Percentiles rank a stretch among this genome's conserved stretches.
phyloP scores from a whole-genome alignment of 2,329 filamentous ascomycete species.

The Anthostomella pinea region DNA sequence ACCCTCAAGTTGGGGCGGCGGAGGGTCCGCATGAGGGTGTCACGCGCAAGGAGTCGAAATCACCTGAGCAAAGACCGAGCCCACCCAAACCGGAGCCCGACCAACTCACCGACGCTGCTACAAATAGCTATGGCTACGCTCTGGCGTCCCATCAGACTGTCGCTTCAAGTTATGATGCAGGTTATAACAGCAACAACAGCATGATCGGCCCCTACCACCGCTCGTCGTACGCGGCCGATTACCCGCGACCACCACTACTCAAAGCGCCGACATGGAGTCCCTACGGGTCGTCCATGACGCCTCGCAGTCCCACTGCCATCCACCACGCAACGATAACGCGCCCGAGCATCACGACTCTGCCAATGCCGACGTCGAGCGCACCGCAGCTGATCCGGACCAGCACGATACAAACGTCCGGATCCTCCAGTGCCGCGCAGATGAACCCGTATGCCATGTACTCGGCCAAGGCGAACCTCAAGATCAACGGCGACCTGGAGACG shows the following conservation, averaged over 20 bases:
- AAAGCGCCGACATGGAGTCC: conserved; percentile 43
- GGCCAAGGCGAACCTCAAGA: conserved; percentile 79
- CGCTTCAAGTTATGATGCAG: conserved; percentile 36
- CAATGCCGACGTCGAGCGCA: conserved; percentile 43
- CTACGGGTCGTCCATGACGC: conserved; percentile 41
- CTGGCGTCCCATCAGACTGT: conserved; percentile 50
- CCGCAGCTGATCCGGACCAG: conserved; percentile 57
- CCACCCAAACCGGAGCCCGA: conserved; percentile 36
- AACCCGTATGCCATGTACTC: conserved; percentile 81
- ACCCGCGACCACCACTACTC: conserved; percentile 37
- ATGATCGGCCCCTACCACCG: conserved; percentile 57
- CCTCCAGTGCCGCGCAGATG: conserved; percentile 48
- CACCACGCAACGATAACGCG: conserved; percentile 44
- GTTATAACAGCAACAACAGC: conserved; percentile 37
- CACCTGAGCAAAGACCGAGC: conserved; percentile 43
- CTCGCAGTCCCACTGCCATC: conserved; percentile 38
- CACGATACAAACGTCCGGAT: conserved; percentile 42
- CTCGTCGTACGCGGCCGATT: conserved; percentile 50
- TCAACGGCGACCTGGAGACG: conserved; percentile 76
- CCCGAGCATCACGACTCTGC: conserved; percentile 46
- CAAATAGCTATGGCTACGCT: conserved; percentile 56
- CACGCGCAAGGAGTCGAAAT: conserved; percentile 40
- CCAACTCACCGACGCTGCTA: conserved; percentile 41
- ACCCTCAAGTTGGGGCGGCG: conserved; percentile 33
- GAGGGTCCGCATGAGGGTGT: conserved; percentile 38